These are phyloP conservation scores for Malus hybrid DNA, from an alignment of 331 rosid species.

Conservation along the genomic window DNA sequence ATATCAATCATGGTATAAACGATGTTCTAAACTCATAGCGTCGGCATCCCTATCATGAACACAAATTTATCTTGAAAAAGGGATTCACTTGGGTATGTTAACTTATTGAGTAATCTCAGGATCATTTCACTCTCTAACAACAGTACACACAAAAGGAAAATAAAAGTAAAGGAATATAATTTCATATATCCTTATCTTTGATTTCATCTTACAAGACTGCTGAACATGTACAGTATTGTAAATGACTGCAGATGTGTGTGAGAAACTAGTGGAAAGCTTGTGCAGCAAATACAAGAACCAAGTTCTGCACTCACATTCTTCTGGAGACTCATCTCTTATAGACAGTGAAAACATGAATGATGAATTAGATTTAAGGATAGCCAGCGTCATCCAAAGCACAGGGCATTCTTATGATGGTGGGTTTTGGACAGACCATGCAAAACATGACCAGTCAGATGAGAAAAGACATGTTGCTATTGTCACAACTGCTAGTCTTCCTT, in stretches of 20 bases:
- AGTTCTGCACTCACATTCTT: conserved; percentile 41
- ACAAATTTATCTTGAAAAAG: neutral
- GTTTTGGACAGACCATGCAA: conserved; percentile 67
- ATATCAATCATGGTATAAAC: neutral
- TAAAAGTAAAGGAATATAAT: neutral
- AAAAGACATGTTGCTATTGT: conserved; percentile 92
- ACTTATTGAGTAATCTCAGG: neutral
- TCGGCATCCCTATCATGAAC: neutral
- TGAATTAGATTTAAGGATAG: conserved; percentile 81
- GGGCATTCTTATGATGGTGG: conserved; percentile 92
- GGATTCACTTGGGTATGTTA: neutral
- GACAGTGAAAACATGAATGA: conserved; percentile 67
- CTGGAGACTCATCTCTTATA: conserved; percentile 54
- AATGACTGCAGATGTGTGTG: conserved; percentile 68
- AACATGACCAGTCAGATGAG: conserved; percentile 44
- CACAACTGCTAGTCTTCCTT: conserved; percentile 99
- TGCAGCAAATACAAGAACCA: conserved; percentile 78
- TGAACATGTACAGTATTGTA: conserved; percentile 14
- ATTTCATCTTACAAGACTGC: neutral
- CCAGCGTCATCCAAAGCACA: conserved; percentile 92
- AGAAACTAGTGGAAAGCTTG: conserved; percentile 84
- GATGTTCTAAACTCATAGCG: neutral
- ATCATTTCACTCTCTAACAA: neutral
- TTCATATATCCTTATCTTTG: too few species aligned
- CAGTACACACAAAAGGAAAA: neutral